Percentiles rank a stretch among this genome's conserved stretches.
These are phyloP conservation scores for Alnus rubra DNA, from an alignment of 306 rosid species.

Conservation along the genomic window DNA sequence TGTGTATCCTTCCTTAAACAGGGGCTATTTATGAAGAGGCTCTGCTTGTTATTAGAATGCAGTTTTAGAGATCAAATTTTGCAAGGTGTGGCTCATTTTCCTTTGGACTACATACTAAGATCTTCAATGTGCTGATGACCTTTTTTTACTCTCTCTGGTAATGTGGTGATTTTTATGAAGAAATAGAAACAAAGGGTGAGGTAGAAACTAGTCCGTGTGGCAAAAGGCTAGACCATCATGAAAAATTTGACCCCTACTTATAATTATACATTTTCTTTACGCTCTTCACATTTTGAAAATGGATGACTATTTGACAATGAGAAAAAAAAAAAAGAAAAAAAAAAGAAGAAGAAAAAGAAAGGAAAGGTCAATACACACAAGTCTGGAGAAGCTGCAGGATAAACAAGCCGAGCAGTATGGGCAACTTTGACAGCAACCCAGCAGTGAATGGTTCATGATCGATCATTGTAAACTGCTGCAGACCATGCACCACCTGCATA, in stretches of 20 bases:
- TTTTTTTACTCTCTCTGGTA: neutral
- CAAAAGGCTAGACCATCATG: neutral
- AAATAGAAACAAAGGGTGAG: neutral
- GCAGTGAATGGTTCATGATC: too few species aligned
- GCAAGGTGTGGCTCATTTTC: neutral
- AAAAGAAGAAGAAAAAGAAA: neutral
- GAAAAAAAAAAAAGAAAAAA: neutral
- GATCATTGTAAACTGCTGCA: neutral
- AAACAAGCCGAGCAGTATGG: neutral
- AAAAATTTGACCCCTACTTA: neutral
- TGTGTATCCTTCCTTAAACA: neutral
- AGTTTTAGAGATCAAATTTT: neutral
- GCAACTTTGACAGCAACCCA: neutral
- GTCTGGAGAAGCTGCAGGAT: neutral
- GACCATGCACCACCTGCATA: neutral
- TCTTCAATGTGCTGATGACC: neutral
- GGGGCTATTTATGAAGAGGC: neutral
- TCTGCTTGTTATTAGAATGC: neutral
- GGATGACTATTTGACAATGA: neutral
- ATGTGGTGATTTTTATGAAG: neutral
- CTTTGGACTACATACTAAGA: neutral
- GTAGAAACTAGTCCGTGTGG: neutral
- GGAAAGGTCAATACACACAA: neutral
- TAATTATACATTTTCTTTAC: neutral
- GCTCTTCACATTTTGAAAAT: neutral